Base-by-base conservation (phyloP, 805 yeast genomes). In the Ogataea neopini region DNA sequence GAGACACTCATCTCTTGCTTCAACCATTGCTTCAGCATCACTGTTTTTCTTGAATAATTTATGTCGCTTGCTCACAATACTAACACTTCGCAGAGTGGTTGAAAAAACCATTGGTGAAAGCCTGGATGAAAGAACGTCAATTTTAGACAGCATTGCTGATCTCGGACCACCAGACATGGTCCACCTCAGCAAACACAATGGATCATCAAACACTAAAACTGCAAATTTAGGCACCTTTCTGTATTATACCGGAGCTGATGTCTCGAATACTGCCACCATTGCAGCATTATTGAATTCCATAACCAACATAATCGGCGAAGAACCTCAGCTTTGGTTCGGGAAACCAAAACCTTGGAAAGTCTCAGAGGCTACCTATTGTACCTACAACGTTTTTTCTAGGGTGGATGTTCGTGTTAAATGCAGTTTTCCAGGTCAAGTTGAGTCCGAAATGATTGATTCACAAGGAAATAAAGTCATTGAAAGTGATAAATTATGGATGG, bases 321-420 rank as follows among this genome's bases (percentile, higher is more conserved):
- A 78, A 26, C 80, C 82, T 5, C 96, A 87, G 63, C 70, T 78
- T 38, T 87, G 96, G 96, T 87, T 86, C 69, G 90, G 91, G 11
- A 88, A 83, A 60, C 76, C 74, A 52, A 86, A 79, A 58, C 75
- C 75, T 50, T 86, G 81, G 77, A 82, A 80, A 56, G 88, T 87
- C 9, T 79, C 81, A n/a, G 80, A 83, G 59, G 81, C 87, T 39
- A 79, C 86, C 0, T 84, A 83, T 59, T 83, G 88, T 40, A 69
- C 83, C 10, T 84, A 79, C 69, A 84, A 84, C 62, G 70, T 75
- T 7, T 69, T 84, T 60, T 75, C 83, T 26, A 78, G 72, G 59
- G 76, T 80, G 37, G 96, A 87, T 62, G 79, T 84, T 64, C 72
- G 87, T 38, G 88, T 87, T 20, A 76, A 81, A 1, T 88, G 84